Base-by-base conservation (phyloP, 805 yeast species). In the Yamadazyma nakazawae region DNA sequence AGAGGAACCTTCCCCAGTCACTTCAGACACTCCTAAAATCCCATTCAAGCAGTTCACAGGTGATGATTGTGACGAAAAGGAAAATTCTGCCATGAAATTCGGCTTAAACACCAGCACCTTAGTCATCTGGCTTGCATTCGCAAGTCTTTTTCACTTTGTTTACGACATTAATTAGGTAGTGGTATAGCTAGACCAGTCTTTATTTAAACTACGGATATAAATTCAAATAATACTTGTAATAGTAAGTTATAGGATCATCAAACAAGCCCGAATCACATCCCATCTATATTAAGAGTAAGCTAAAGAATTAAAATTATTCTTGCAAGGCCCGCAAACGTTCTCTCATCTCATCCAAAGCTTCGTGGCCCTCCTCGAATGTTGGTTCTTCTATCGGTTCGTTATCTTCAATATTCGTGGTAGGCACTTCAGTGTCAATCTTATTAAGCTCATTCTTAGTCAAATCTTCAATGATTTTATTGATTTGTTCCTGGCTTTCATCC, bases 291-390 rank as follows among this genome's bases (percentile, higher is more conserved):
- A 28, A 28, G 32, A 12, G 32, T 28, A 28, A 13, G 11, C 24
- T 21, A 21, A 4, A 21, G 7, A 21, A 21, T 21, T 21, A 5
- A 21, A 13, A 4, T 28, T 46, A 58, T 42, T 62, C 64, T 47
- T 92, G 97, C 50, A 92, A 68, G 0, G 97, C 97, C 57, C 76
- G 82, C 40, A 92, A 74, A 49, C 98, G 74, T 60, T 91, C 92
- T 55, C 96, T 78, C 97, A 94, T 92, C 55, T 85, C 90, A 53
- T 80, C 80, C 45, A 92, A 70, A 58, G 88, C 80, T 49, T 80
- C 84, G 52, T 82, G 85, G 49, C 89, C 92, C 14, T 72, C 83
- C 13, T 56, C 59, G 7, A 46, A 43, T 3, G 40, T 42, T 8
- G 42, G 38, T n/a, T 49, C 59, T 30, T 37, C 34, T 12, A 34